These are phyloP conservation scores for Metarhizium rileyi DNA, from an alignment of 2,329 filamentous ascomycete genomes.

Conservation along the genomic window DNA sequence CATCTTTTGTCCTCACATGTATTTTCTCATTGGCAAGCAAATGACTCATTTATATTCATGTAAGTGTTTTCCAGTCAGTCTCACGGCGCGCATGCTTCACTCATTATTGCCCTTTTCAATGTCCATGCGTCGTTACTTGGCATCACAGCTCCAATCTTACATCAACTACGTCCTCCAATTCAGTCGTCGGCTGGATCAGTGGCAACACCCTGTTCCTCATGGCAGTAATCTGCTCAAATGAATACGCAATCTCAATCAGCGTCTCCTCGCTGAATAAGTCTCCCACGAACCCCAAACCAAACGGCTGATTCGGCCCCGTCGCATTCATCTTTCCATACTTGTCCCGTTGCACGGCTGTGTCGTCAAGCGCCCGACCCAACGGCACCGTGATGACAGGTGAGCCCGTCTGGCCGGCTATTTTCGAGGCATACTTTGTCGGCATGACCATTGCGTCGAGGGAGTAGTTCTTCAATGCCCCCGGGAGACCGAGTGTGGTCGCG, in stretches of 20 bases:
- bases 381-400: slow-evolving; percentile 52
- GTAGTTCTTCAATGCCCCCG: slow-evolving; percentile 44
- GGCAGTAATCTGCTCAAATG: slow-evolving; percentile 51
- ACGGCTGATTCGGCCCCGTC: slow-evolving; percentile 46
- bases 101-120: no score
- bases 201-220: slow-evolving; percentile 13
- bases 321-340: slow-evolving; percentile 36
- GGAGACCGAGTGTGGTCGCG: slow-evolving; percentile 46
- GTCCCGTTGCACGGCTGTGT: slow-evolving; percentile 36
- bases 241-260: slow-evolving; percentile 56
- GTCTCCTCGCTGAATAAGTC: slow-evolving; percentile 47
- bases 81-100: no score
- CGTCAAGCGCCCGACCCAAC: slow-evolving; percentile 45
- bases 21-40: no score
- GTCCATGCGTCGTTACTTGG: no score
- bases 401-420: slow-evolving; percentile 45
- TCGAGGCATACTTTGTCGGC: slow-evolving; percentile 39
- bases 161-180: slow-evolving; percentile 18
- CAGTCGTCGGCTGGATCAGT: slow-evolving; percentile 18
- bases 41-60: no score
- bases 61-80: no score
- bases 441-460: slow-evolving; percentile 50
- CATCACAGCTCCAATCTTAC: neutral
- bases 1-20: no score
- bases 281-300: slow-evolving; percentile 55